Evolutionary conservation across 257 asterid genomes (phyloP).

Genomic region (Solanum peruvianum): DNA sequence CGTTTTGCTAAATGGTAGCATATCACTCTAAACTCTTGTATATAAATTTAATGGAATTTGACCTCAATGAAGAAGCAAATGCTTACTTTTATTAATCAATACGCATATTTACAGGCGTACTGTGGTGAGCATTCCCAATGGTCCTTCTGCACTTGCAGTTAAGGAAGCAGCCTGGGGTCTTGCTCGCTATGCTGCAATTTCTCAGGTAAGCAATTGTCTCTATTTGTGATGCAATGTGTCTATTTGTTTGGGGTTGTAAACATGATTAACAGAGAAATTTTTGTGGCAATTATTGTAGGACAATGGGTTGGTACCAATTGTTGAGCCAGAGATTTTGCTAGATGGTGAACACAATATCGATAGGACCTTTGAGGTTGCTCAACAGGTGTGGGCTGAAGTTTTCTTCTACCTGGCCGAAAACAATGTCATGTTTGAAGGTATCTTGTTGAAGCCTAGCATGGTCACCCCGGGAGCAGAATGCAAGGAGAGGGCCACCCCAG

Average conservation of each 20-base stretch:
- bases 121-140: constrained; percentile 67
- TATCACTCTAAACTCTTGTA: background rate
- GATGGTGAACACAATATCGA: constrained; percentile 67
- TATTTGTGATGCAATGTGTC: background rate
- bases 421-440: constrained; percentile 60
- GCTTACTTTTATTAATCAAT: background rate
- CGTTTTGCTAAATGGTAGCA: constrained; percentile 59
- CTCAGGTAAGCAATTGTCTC: constrained; percentile 29
- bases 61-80: background rate
- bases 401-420: constrained; percentile 62
- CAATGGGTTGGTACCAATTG: constrained; percentile 72
- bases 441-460: constrained; percentile 71
- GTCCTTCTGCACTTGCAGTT: constrained; percentile 68
- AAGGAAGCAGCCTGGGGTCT: constrained; percentile 92
- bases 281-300: constrained; percentile 26
- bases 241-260: background rate
- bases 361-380: constrained; percentile 63
- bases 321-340: constrained; percentile 68
- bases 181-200: constrained; percentile 73
- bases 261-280: background rate
- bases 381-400: constrained; percentile 65
- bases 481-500: constrained; percentile 48
- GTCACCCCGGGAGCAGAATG: constrained; percentile 66
- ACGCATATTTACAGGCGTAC: constrained; percentile 39
- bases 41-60: background rate